phyloP scores from a whole-genome alignment of 192 early-diverging fungal species.

The Backusella morwellensis region DNA sequence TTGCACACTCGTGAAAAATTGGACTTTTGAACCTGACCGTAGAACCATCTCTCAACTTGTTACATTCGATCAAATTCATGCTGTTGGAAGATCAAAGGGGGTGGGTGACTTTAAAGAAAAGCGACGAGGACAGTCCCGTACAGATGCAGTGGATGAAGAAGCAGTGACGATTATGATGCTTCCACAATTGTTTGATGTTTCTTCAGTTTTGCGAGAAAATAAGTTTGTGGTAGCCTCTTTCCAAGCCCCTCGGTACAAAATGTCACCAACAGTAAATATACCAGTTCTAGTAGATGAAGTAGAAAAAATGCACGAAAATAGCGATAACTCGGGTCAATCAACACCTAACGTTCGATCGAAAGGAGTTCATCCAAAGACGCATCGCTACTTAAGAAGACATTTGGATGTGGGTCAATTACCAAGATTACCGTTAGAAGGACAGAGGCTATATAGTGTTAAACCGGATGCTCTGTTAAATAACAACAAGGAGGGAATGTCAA shows the following conservation, averaged over 20 bases:
- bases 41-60: constrained; percentile 51
- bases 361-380: not conserved
- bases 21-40: constrained; percentile 41
- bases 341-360: not conserved
- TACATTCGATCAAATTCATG: constrained; percentile 55
- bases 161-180: constrained; percentile 6
- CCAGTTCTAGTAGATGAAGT: not conserved
- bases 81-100: constrained; percentile 39
- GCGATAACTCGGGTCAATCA: constrained; percentile 1
- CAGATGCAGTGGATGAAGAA: not conserved
- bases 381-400: constrained; percentile 1
- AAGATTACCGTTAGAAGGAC: not conserved
- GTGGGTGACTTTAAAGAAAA: constrained; percentile 19
- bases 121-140: not conserved
- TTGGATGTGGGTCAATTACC: not conserved
- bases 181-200: constrained; percentile 20
- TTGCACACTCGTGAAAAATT: constrained; percentile 17
- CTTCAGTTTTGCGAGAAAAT: constrained; percentile 18
- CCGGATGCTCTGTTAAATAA: constrained; percentile 9
- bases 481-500: constrained; percentile 15
- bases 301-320: not conserved
- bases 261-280: not conserved
- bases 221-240: constrained; percentile 19
- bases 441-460: not conserved
- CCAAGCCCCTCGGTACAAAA: constrained; percentile 11